Evolutionary conservation across 345 rosid genomes (phyloP), one percentile per base, ranked within the genome.

Genomic region (Psidium guajava): DNA sequence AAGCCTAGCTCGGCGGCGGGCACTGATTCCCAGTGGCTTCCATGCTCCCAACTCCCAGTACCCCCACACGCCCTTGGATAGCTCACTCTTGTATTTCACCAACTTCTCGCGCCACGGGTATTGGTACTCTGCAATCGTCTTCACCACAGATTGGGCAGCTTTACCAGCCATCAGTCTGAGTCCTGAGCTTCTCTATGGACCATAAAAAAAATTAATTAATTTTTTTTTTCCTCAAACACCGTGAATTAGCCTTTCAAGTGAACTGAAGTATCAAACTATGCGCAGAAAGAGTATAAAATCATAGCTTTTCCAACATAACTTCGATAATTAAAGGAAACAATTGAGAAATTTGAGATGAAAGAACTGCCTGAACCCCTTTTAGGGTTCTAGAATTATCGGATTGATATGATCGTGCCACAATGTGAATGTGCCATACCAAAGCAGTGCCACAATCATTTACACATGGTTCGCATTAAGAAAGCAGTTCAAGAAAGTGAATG

Each of bases 31-130:
- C 5, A 95, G 91, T 6, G 98, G 97, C 58, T 93, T 97, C 98
- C 98, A 97, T 6, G 95, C 95, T 24, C 98, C 99, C 11, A 93
- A 92, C 85, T 97, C 91, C 99, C 98, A 95, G 85, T 94, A 97
- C 53, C 98, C 98, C 95, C 96, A 97, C 15, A 92, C 96, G 16
- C 98, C 99, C 91, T 94, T 97, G 2, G 94, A 84, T 64, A 97
- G 90, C 90, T 97, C 99, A 4, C 86, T 88, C 87, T 89, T 92
- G 91, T 95, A 93, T 50, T 95, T 95, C 22, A 90, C 89, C 86
- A 97, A 87, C 86, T 94, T 95, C 27, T 91, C 98, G 49, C 90
- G 91, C 99, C 99, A 96, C 14, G 98, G 98, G 81, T 95, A 90
- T 59, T 94, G 98, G 89, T 91, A 89, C 84, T 86, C 94, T 6